Evolutionary conservation across 345 rosid genomes (phyloP).

Genomic region (Heritiera littoralis): DNA sequence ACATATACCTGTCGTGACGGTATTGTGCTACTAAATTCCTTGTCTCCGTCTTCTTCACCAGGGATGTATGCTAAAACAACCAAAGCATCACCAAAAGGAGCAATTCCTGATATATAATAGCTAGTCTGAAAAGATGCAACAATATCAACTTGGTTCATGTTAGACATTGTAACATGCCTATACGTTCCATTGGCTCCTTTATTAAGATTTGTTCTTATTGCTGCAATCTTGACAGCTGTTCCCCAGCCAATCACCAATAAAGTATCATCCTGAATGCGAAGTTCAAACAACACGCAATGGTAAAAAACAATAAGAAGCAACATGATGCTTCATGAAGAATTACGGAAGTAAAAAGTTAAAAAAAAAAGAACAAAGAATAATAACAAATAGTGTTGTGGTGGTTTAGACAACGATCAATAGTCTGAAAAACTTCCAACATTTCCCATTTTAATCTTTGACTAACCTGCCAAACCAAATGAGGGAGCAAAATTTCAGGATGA

Average conservation of each 20-base stretch:
- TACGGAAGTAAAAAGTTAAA: neutral
- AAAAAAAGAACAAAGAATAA: constrained; percentile 13
- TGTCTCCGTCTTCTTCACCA: constrained; percentile 77
- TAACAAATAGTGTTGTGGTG: neutral
- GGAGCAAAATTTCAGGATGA: constrained; percentile 83
- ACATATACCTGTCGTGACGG: constrained; percentile 81
- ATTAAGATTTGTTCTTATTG: constrained; percentile 65
- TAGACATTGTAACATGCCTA: constrained; percentile 50
- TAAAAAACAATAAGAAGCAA: constrained; percentile 10
- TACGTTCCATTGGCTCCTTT: constrained; percentile 69
- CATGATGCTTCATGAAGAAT: constrained; percentile 1
- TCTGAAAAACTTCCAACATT: neutral
- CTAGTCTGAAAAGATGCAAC: constrained; percentile 98
- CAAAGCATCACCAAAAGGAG: constrained; percentile 98
- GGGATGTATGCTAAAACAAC: constrained; percentile 95
- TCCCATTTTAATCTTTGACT: constrained; percentile 24
- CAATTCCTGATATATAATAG: constrained; percentile 98
- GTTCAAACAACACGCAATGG: constrained; percentile 20
- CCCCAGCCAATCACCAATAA: constrained; percentile 99
- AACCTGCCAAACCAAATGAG: constrained; percentile 99
- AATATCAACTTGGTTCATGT: constrained; percentile 83
- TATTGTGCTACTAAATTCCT: constrained; percentile 66
- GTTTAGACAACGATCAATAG: neutral
- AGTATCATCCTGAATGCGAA: constrained; percentile 67
- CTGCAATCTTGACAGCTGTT: constrained; percentile 83